These are phyloP conservation scores for Hirsutella minnesotensis DNA, from an alignment of 2,329 filamentous ascomycete genomes.

Conservation along the genomic window DNA sequence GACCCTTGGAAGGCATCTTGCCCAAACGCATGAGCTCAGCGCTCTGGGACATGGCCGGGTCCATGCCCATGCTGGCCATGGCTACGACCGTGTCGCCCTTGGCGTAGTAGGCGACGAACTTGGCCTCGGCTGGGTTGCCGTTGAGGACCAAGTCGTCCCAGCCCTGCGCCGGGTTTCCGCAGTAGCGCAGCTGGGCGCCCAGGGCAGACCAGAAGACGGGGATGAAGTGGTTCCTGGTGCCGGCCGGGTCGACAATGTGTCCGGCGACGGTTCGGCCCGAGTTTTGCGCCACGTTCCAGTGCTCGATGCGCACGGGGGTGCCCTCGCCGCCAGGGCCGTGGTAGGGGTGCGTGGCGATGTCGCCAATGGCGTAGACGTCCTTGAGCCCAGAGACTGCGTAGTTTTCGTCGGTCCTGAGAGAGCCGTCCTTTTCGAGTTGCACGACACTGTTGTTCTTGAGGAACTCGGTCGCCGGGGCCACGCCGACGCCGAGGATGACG, in stretches of 20 bases:
- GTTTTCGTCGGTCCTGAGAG: slow-evolving; percentile 65
- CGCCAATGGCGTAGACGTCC: slow-evolving; percentile 85
- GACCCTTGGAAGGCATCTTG: slow-evolving; percentile 72
- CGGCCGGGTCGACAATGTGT: slow-evolving; percentile 57
- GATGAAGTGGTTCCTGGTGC: slow-evolving; percentile 60
- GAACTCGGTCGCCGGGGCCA: slow-evolving; percentile 75
- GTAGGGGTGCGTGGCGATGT: slow-evolving; percentile 93
- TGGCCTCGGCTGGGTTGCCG: slow-evolving; percentile 63
- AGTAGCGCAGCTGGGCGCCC: slow-evolving; percentile 82
- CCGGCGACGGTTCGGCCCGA: slow-evolving; percentile 68
- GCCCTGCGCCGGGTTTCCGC: slow-evolving; percentile 69
- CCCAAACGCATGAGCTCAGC: slow-evolving; percentile 75
- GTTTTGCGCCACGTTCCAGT: slow-evolving; percentile 98
- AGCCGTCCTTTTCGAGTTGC: slow-evolving; percentile 72
- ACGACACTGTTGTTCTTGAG: slow-evolving; percentile 61
- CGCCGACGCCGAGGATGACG: slow-evolving; percentile 84
- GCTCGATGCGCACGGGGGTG: slow-evolving; percentile 71
- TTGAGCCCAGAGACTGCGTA: slow-evolving; percentile 66
- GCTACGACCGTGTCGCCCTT: slow-evolving; percentile 81
- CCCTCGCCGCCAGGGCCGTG: slow-evolving; percentile 75
- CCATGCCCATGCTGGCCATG: slow-evolving; percentile 80
- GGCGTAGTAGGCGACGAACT: slow-evolving; percentile 83
- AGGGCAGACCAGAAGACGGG: slow-evolving; percentile 96
- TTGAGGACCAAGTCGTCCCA: slow-evolving; percentile 79
- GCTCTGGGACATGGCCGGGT: slow-evolving; percentile 73